Evolutionary conservation across 805 yeast species (phyloP), one percentile per base, ranked within the genome.

Genomic region (Diddensiella caesifluorescens): DNA sequence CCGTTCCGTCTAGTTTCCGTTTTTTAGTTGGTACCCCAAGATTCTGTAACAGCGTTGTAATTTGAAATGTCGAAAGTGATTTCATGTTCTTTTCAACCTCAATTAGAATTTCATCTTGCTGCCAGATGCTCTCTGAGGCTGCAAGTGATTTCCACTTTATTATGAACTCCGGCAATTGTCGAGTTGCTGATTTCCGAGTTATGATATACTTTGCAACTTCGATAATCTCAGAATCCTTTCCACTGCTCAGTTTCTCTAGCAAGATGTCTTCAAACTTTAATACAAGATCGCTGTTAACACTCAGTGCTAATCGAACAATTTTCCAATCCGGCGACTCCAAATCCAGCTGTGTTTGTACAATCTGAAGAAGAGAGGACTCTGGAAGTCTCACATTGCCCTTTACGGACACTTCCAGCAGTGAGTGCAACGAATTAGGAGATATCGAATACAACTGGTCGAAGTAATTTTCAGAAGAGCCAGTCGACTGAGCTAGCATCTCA

Each of bases 81-180:
- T 18, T 20, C 23, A 45, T 37, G 16, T 46, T 53, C 10, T 21
- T 28, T 5, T 26, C 31, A 28, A 35, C 49, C 12, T 42, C 38
- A 1, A 30, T 40, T n/a, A 33, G 33, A 22, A 41, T 43, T 9
- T 7, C 15, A 4, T 35, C 13, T 9, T 25, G 27, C 12, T 10
- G 12, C 47, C 47, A 44, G 3, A 36, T 18, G 7, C 20, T 22
- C 3, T 23, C 12, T 10, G 15, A 13, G 13, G n/a, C 15, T 5
- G 34, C 20, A 22, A 21, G 31, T n/a, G 5, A 15, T 16, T 33
- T 22, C 44, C 47, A 44, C 19, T 16, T 29, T 19, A 10, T 7
- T n/a, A 35, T 22, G 32, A 44, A 39, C 18, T 35, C 22, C 10
- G 31, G 21, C 28, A 39, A 19, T 15, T 39, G 41, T 19, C 47